phyloP scores from a whole-genome alignment of 2,329 filamentous ascomycete genomes.

The Clarireedia paspali region DNA sequence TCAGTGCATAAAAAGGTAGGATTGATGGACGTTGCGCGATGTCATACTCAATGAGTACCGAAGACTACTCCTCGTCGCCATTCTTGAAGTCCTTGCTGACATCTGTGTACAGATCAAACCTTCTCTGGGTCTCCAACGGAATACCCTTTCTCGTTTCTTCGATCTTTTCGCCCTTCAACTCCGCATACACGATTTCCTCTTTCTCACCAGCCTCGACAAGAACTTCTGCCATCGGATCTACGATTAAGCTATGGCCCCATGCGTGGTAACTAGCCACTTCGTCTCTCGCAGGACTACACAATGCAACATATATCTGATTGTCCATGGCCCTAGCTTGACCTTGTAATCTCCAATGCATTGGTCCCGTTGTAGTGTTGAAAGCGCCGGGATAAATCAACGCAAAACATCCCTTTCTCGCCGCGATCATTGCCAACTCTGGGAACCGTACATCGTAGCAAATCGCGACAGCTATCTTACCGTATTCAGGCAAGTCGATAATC shows the following conservation, averaged over 20 bases:
- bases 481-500: conserved; percentile 77
- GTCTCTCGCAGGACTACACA: conserved; percentile 88
- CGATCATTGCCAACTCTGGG: conserved; percentile 85
- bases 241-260: conserved; percentile 84
- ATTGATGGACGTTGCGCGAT: not conserved
- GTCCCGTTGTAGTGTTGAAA: conserved; percentile 90
- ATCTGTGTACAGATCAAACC: conserved; percentile 95
- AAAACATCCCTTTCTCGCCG: conserved; percentile 80
- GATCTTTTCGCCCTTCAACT: conserved; percentile 61
- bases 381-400: conserved; percentile 89
- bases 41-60: not conserved
- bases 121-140: conserved; percentile 72
- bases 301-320: conserved; percentile 87
- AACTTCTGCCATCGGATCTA: conserved; percentile 81
- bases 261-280: conserved; percentile 72
- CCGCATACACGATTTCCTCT: conserved; percentile 68
- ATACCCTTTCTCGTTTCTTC: conserved; percentile 73
- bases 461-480: conserved; percentile 77
- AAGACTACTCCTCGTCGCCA: not conserved
- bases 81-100: conserved; percentile 49
- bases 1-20: not conserved
- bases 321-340: conserved; percentile 80
- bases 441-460: conserved; percentile 99
- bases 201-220: conserved; percentile 69
- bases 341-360: conserved; percentile 82